Base-by-base conservation (phyloP, 179 eudicot genomes). In the Silene noctiflora region DNA sequence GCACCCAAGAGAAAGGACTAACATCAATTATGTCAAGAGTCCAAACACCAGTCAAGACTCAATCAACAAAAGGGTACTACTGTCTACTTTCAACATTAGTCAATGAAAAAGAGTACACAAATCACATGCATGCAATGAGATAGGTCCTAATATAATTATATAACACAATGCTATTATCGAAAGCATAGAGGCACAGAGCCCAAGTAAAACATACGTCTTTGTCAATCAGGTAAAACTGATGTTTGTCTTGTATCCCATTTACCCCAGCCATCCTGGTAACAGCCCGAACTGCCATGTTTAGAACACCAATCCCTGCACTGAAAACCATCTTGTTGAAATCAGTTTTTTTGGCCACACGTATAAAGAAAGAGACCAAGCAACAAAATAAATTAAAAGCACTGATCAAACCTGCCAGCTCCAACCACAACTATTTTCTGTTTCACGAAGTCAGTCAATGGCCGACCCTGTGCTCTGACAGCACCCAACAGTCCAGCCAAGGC, bases 301-400 rank as follows among this genome's bases (percentile, higher is more conserved):
- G 88, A 78, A 96, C 99, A 74, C 99, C 99, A 79, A 96, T 87
- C 88, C 99, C 99, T 78, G 99, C 99, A 91, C 99, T 96, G 96
- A 78, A 87, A 83, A 56, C 69, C 78, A 76, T 67, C 81, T 72
- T 62, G 58, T 73, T 69, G 64, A 63, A n/a, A 22, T 46, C 69
- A 55, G 13, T 33, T 29, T 39, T 35, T 63, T 75, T 55, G 59
- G 72, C 21, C 3, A 70, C 5, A 73, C 48, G 56, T 51, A 44
- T 51, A 25, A 17, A 39, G 9, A 9, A 17, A 51, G 42, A 33
- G 19, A 14, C 24, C 77, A 19, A 39, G 69, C 48, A 67, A 12
- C 27, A 0, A 77, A 61, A 42, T 27, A 46, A 22, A 19, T 11
- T 39, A 22, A 10, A 31, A 72, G 17, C n/a, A 59, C 11, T 17